Base-by-base conservation (phyloP, 2,329 filamentous ascomycete genomes). In the Colletotrichum euphorbiae region DNA sequence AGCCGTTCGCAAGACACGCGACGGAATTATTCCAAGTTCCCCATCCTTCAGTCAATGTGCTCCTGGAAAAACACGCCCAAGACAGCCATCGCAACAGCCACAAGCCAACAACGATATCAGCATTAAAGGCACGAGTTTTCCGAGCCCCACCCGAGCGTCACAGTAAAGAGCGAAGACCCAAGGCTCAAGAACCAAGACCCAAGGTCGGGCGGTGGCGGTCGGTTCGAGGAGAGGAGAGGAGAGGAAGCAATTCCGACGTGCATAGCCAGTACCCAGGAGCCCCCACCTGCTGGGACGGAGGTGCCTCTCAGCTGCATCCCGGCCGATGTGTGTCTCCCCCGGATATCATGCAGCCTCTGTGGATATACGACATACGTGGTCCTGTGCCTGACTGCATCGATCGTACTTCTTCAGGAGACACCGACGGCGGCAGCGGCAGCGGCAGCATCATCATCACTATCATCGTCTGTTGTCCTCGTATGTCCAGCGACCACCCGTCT, bases 261-360 rank as follows among this genome's bases (percentile, higher is more conserved):
- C 62, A 60, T 51, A 43, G n/a, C n/a, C 19, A n/a, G 45, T 62
- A 51, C 61, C 19, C 19, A 31, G 45, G 31, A 54, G 61, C 40
- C 61, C 46, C 61, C 46, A 65, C 65, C 42, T 68, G 52, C 61
- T 52, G 52, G 64, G 52, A 63, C 52, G 12, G 52, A 19, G 38
- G 24, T 52, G 33, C 58, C 21, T 61, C 46, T 31, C 24, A 61
- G 31, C 58, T 61, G 58, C 58, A 51, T 51, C 42, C 55, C 42
- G 4, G 13, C 36, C 6, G 36, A 17, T 45, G 54, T 58, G 55
- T 46, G 40, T 58, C 40, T 58, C 55, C 48, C 48, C 24, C 8
- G 40, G 24, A 31, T 33, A 19, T 36, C 17, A 31, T 51, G 28
- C 31, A 31, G 48, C 24, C 48, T n/a, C 48, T 24, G 24, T 31